Conservation (phyloP, 805 yeast genomes). For the Candida schatavii region DNA sequence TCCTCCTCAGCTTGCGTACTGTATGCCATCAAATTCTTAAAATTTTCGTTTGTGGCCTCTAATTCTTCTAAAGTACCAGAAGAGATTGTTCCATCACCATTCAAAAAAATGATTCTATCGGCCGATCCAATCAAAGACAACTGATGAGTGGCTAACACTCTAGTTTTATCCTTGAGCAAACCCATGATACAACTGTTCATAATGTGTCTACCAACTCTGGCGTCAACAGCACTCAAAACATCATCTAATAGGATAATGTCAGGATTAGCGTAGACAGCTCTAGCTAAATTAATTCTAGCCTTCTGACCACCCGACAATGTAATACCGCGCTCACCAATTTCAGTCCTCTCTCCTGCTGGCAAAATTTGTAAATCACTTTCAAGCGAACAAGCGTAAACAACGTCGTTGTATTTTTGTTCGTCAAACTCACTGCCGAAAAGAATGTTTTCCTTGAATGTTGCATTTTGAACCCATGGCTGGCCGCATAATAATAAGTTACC, state of each 20-base stretch:
- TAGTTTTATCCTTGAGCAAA: constrained; percentile 53
- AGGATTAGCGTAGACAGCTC: constrained; percentile 69
- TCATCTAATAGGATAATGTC: constrained; percentile 75
- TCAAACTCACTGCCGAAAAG: constrained; percentile 60
- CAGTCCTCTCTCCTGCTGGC: constrained; percentile 74
- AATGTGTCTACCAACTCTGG: constrained; percentile 80
- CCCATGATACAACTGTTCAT: constrained; percentile 68
- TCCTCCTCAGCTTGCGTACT: constrained; percentile 22
- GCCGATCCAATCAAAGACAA: constrained; percentile 67
- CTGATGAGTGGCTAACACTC: constrained; percentile 83
- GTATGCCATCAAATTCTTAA: constrained; percentile 38
- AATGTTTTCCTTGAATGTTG: constrained; percentile 73
- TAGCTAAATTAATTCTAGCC: constrained; percentile 75
- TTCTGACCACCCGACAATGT: constrained; percentile 89
- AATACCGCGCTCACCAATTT: constrained; percentile 83
- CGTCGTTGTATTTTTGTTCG: constrained; percentile 46
- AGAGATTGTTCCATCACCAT: constrained; percentile 59
- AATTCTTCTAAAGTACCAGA: constrained; percentile 62
- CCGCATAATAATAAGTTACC: constrained; percentile 59
- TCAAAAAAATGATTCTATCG: constrained; percentile 64
- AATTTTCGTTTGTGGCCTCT: constrained; percentile 30
- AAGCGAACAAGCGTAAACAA: constrained; percentile 66
- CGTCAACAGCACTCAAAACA: constrained; percentile 82
- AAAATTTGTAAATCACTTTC: constrained; percentile 61
- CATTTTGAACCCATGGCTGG: constrained; percentile 81